These are phyloP conservation scores for Talaromyces albobiverticillius DNA, from an alignment of 2,329 filamentous ascomycete species.

Conservation along the genomic window DNA sequence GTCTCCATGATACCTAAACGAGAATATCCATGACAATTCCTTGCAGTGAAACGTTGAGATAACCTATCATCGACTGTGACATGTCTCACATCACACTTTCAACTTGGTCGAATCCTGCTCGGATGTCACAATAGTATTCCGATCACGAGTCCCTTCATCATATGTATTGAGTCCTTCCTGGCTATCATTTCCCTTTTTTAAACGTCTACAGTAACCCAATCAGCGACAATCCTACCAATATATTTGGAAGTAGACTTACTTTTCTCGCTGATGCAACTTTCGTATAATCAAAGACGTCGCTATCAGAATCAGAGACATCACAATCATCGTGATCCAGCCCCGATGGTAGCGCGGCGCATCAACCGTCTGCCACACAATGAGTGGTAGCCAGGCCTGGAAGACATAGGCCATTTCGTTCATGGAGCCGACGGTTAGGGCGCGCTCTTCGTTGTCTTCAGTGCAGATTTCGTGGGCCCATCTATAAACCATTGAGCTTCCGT, in stretches of 20 bases:
- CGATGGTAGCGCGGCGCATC: slow-evolving; percentile 60
- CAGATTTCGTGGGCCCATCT: slow-evolving; percentile 57
- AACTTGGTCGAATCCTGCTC: not conserved
- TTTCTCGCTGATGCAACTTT: slow-evolving; percentile 46
- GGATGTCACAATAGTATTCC: not conserved
- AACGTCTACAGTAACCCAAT: not conserved
- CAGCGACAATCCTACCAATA: not conserved
- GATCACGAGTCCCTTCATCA: not conserved
- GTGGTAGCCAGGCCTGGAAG: slow-evolving; percentile 66
- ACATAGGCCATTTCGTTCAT: slow-evolving; percentile 72
- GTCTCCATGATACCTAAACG: too few species aligned
- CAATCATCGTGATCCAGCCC: slow-evolving; percentile 57
- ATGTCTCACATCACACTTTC: slow-evolving; percentile 9
- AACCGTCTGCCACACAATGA: slow-evolving; percentile 64
- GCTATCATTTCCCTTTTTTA: not conserved
- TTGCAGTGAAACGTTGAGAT: too few species aligned
- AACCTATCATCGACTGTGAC: too few species aligned
- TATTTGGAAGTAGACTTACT: not conserved
- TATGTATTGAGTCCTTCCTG: not conserved
- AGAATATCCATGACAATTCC: too few species aligned
- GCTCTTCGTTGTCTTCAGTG: slow-evolving; percentile 59
- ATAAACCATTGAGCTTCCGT: too few species aligned
- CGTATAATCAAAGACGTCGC: slow-evolving; percentile 49
- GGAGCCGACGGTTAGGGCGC: slow-evolving; percentile 61
- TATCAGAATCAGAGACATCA: slow-evolving; percentile 51